Evolutionary conservation across 2,329 filamentous ascomycete species (phyloP).

Genomic region (Scedosporium apiospermum): DNA sequence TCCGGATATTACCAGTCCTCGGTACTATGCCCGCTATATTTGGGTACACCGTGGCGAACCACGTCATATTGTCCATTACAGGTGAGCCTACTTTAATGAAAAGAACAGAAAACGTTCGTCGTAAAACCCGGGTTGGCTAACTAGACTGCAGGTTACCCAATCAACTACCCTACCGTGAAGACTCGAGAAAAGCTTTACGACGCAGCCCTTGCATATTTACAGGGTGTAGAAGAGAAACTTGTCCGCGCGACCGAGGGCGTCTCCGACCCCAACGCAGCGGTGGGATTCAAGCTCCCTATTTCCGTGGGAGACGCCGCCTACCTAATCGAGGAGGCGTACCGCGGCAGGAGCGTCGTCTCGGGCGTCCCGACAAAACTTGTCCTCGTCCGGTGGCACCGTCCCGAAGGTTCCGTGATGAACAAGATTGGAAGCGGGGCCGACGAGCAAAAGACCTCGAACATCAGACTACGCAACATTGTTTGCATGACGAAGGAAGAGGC

Average conservation of each 20-base stretch:
- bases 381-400: constrained; percentile 71
- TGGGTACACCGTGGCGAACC: constrained; percentile 83
- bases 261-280: constrained; percentile 20
- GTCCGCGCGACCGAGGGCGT: constrained; percentile 36
- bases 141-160: constrained; percentile 58
- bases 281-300: constrained; percentile 72
- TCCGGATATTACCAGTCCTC: constrained; percentile 87
- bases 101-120: no score
- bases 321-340: constrained; percentile 80
- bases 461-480: constrained; percentile 65
- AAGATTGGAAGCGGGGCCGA: constrained; percentile 53
- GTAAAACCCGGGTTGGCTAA: background rate
- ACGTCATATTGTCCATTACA: constrained; percentile 73
- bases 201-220: constrained; percentile 63
- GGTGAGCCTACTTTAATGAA: constrained; percentile 25
- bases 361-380: constrained; percentile 71
- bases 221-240: constrained; percentile 70
- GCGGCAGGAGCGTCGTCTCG: constrained; percentile 72
- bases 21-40: constrained; percentile 98
- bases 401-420: constrained; percentile 46
- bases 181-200: constrained; percentile 89
- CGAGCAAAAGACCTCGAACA: constrained; percentile 67
- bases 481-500: constrained; percentile 93
- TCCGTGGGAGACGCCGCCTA: constrained; percentile 77
- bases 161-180: constrained; percentile 74